These are phyloP conservation scores for Sclerotinia trifoliorum DNA, from an alignment of 2,329 filamentous ascomycete species.

Conservation along the genomic window DNA sequence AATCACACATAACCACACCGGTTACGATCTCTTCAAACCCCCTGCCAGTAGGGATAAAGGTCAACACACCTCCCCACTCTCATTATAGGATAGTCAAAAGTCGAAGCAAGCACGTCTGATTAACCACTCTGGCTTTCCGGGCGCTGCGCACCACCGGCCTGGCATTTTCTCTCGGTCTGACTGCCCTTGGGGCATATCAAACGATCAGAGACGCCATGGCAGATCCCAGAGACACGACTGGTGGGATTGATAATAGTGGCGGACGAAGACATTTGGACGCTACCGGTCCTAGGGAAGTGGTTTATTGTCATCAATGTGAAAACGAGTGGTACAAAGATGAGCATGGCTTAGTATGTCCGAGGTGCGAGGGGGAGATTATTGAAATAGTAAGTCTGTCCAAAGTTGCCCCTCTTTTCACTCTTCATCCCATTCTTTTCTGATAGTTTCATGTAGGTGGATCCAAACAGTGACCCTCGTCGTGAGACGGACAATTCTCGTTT, in stretches of 20 bases:
- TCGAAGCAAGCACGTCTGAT: conserved; percentile 8
- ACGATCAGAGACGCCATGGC: conserved; percentile 46
- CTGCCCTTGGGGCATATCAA: conserved; percentile 56
- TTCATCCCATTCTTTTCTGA: conserved; percentile 33
- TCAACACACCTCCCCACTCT: conserved; percentile 8
- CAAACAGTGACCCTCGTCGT: conserved; percentile 62
- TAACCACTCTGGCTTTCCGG: conserved; percentile 54
- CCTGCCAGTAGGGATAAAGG: background rate
- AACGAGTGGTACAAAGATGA: conserved; percentile 78
- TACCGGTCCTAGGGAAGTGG: conserved; percentile 61
- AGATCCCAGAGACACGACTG: conserved; percentile 29
- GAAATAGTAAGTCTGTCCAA: conserved; percentile 70
- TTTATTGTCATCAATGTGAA: conserved; percentile 81
- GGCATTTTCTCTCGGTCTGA: conserved; percentile 57
- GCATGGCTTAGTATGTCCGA: conserved; percentile 68
- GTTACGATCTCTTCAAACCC: conserved; percentile 4
- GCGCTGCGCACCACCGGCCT: conserved; percentile 54
- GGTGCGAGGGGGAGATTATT: conserved; percentile 74
- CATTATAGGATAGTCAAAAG: background rate
- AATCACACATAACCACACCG: conserved; percentile 17
- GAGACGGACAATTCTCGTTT: conserved; percentile 33
- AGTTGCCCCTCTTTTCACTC: background rate
- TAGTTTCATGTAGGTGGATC: conserved; percentile 46
- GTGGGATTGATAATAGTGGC: conserved; percentile 26
- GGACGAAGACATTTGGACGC: conserved; percentile 49